Evolutionary conservation across 2,329 filamentous ascomycete species (phyloP).

Genomic region (Blumeria graminis): DNA sequence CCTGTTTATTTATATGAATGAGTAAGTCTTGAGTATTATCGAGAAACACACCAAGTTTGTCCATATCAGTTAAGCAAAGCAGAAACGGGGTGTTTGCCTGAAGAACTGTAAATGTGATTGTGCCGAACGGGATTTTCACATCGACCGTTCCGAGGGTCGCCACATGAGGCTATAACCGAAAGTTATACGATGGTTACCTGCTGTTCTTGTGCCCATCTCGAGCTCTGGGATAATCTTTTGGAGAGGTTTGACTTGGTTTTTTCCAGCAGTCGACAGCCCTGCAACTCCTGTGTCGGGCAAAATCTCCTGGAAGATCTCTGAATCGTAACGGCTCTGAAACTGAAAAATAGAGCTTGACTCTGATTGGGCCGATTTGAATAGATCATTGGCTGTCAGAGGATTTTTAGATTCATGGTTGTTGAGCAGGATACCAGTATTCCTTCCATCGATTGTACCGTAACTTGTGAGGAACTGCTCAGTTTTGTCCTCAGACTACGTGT

Average conservation of each 20-base stretch:
- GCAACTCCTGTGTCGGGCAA: constrained; percentile 1
- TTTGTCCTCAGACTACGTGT: too few species aligned
- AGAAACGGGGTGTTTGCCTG: neutral
- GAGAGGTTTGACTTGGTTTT: neutral
- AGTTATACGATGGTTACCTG: neutral
- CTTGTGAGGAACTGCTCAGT: too few species aligned
- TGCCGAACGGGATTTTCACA: neutral
- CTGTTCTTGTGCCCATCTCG: neutral
- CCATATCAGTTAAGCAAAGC: neutral
- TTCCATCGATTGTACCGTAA: too few species aligned
- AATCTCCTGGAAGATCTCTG: neutral
- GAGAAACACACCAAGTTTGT: neutral
- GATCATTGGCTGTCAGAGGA: too few species aligned
- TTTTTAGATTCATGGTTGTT: too few species aligned
- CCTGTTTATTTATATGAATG: neutral
- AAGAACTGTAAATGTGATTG: neutral
- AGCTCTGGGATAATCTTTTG: neutral
- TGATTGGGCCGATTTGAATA: too few species aligned
- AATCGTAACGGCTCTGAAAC: too few species aligned
- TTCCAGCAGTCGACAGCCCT: neutral
- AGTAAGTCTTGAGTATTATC: neutral
- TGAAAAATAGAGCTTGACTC: too few species aligned
- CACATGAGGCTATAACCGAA: neutral
- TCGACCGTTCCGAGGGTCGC: neutral
- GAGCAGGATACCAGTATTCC: too few species aligned